Evolutionary conservation across 2,329 filamentous ascomycete genomes (phyloP).

Genomic region (Annulohypoxylon truncatum): DNA sequence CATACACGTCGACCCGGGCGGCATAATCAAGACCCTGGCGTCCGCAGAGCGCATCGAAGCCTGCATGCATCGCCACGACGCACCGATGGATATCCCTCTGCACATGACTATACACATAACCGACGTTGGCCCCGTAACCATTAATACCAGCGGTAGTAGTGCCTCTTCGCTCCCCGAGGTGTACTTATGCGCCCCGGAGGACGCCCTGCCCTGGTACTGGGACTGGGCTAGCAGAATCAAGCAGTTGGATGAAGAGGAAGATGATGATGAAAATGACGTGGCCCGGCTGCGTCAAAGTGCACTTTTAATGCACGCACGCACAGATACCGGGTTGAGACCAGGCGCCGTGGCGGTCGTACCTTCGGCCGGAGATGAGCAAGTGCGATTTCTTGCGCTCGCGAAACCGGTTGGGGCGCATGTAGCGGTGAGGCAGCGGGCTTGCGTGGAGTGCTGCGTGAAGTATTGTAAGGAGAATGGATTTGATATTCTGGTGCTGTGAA

Average conservation of each 20-base stretch:
- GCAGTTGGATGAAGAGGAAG: not conserved
- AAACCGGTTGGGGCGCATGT: constrained; percentile 27
- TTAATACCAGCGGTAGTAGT: not conserved
- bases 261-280: not conserved
- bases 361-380: not conserved
- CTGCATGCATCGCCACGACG: constrained; percentile 7
- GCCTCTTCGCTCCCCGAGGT: not conserved
- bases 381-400: constrained; percentile 13
- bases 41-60: constrained; percentile 19
- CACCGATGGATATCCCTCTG: not conserved
- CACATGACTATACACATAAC: not conserved
- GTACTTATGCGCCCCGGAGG: constrained; percentile 9
- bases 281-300: not conserved
- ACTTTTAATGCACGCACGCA: not conserved
- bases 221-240: constrained; percentile 10
- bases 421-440: constrained; percentile 21
- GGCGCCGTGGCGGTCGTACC: constrained; percentile 11
- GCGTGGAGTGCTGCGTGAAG: constrained; percentile 19
- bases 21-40: constrained; percentile 8
- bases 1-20: not conserved
- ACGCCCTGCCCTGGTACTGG: constrained; percentile 17
- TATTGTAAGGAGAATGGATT: constrained; percentile 24
- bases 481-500: constrained; percentile 17
- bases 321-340: not conserved
- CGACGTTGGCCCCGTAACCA: not conserved